A percentile compares a stretch with the other conserved stretches of the same genome.
Conservation (phyloP, 768 basidiomycete genomes). For the Lactarius evosmus region DNA sequence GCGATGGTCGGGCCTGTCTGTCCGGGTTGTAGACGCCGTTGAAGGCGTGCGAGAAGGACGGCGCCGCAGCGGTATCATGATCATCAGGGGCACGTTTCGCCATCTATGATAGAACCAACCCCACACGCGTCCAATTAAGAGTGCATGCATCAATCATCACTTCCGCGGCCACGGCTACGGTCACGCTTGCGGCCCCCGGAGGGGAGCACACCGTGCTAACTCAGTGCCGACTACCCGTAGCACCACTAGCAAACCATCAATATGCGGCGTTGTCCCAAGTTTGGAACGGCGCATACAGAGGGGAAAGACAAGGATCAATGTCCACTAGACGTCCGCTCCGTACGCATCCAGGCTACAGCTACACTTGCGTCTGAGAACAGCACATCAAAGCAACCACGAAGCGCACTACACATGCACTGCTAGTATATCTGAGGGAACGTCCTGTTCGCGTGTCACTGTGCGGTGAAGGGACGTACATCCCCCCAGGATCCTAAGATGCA, state of each 20-base stretch:
- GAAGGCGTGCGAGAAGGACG: not conserved
- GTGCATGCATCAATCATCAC: not conserved
- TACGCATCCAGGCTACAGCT: not conserved
- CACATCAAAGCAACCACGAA: not conserved
- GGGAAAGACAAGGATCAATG: not conserved
- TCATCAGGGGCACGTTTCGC: slow-evolving; percentile 2
- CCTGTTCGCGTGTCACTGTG: too few species aligned
- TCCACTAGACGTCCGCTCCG: not conserved
- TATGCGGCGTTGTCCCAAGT: not conserved
- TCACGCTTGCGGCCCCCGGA: not conserved
- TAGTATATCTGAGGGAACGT: not conserved
- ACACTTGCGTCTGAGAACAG: not conserved
- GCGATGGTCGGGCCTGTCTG: not conserved
- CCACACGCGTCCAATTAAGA: not conserved
- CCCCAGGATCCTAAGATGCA: not conserved
- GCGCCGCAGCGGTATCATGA: slow-evolving; percentile 10
- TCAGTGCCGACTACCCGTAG: not conserved
- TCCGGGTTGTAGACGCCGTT: not conserved
- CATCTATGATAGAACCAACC: not conserved
- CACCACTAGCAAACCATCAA: not conserved
- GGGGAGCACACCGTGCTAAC: not conserved
- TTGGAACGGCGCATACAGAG: not conserved
- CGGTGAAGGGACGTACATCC: not conserved
- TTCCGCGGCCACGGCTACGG: not conserved
- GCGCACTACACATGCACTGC: not conserved